These are phyloP conservation scores for Emmonsiellopsis sp. DNA, from an alignment of 2,329 filamentous ascomycete species.

Conservation along the genomic window DNA sequence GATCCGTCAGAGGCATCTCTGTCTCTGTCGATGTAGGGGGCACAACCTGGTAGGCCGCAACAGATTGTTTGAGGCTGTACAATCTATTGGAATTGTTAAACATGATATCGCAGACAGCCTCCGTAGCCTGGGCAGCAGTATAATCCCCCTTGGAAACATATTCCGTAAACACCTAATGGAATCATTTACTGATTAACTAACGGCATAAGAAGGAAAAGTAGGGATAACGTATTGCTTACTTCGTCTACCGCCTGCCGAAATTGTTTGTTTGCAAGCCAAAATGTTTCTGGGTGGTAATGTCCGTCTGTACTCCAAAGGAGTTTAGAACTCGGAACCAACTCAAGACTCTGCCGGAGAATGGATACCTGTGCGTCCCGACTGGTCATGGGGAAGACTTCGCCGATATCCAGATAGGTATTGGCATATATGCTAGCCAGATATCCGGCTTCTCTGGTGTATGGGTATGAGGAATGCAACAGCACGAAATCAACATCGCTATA, in stretches of 20 bases:
- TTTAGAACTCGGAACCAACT: slow-evolving; percentile 66
- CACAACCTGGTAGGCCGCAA: too few relatives aligned
- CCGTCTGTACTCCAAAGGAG: slow-evolving; percentile 74
- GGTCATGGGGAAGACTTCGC: slow-evolving; percentile 71
- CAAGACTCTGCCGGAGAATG: slow-evolving; percentile 62
- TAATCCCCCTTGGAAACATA: slow-evolving; percentile 58
- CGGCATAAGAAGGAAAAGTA: not conserved
- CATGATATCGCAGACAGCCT: slow-evolving; percentile 57
- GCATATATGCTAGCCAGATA: slow-evolving; percentile 69
- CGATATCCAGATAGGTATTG: slow-evolving; percentile 76
- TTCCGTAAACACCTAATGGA: slow-evolving; percentile 52
- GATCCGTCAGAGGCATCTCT: not conserved
- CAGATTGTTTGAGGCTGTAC: slow-evolving; percentile 51
- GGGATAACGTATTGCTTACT: slow-evolving; percentile 35
- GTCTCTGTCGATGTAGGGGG: not conserved
- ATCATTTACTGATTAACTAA: not conserved
- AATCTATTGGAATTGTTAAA: slow-evolving; percentile 71
- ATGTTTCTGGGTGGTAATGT: slow-evolving; percentile 71
- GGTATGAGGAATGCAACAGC: slow-evolving; percentile 71
- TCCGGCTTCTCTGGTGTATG: slow-evolving; percentile 67
- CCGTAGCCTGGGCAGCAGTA: slow-evolving; percentile 51
- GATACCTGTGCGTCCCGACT: slow-evolving; percentile 67
- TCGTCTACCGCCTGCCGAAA: slow-evolving; percentile 61
- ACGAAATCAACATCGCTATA: slow-evolving; percentile 66
- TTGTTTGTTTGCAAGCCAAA: slow-evolving; percentile 62